Conservation (phyloP, 2,329 filamentous ascomycete genomes). For the Ceratocystis diversiconidia region DNA sequence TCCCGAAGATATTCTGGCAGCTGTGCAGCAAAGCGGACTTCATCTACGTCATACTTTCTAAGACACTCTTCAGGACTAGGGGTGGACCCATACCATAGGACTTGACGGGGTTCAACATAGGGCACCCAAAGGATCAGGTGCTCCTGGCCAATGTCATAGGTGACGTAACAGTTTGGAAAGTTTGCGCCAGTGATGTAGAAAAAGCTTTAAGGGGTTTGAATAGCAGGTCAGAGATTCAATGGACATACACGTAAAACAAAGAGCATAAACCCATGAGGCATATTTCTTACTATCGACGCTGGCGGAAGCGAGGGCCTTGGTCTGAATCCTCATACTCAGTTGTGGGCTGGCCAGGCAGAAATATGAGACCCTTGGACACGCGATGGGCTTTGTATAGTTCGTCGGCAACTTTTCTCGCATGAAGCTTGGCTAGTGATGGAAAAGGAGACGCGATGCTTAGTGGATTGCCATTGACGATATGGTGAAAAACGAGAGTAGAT, state of each 20-base stretch:
- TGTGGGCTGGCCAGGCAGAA: constrained; percentile 38
- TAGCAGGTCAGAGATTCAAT: constrained; percentile 12
- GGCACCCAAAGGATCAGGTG: constrained; percentile 60
- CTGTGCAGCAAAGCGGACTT: constrained; percentile 47
- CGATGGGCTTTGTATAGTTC: constrained; percentile 29
- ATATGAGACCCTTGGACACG: constrained; percentile 38
- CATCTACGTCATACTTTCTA: constrained; percentile 52
- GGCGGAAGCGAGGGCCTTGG: constrained; percentile 40
- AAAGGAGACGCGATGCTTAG: constrained; percentile 4
- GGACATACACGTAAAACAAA: background rate
- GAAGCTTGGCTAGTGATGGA: constrained; percentile 34
- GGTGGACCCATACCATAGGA: constrained; percentile 50
- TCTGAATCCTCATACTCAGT: constrained; percentile 44
- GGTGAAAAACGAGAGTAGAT: background rate
- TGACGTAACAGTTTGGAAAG: constrained; percentile 40
- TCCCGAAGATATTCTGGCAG: constrained; percentile 33
- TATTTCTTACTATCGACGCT: constrained; percentile 41
- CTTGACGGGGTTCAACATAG: constrained; percentile 44
- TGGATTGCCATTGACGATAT: background rate
- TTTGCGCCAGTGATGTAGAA: constrained; percentile 43
- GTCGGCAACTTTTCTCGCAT: constrained; percentile 41
- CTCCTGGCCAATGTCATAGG: constrained; percentile 45
- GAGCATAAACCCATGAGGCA: background rate
- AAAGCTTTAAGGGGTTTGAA: constrained; percentile 31
- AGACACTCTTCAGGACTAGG: constrained; percentile 48